phyloP scores from a whole-genome alignment of 2,329 filamentous ascomycete species.

The Colletotrichum somersetense region DNA sequence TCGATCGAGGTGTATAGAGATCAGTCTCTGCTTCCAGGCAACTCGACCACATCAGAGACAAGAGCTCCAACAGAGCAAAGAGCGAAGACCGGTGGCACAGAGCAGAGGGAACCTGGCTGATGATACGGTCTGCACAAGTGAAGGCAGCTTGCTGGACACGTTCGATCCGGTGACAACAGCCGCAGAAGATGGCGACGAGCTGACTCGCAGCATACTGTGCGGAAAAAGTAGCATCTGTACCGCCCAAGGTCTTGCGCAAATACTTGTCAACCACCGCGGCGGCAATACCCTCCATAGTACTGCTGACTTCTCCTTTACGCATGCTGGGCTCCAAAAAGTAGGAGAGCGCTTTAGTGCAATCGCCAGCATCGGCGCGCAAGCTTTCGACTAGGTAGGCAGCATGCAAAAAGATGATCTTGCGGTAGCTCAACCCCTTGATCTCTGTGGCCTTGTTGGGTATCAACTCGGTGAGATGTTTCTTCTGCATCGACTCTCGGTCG shows the following conservation, averaged over 20 bases:
- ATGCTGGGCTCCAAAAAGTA: conserved; percentile 97
- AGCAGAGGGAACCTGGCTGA: conserved; percentile 86
- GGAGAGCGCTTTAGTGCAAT: conserved; percentile 88
- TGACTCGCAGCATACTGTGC: conserved; percentile 91
- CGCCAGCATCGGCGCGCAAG: conserved; percentile 85
- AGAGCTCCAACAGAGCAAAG: conserved; percentile 90
- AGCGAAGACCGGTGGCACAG: conserved; percentile 91
- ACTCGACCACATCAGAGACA: conserved; percentile 95
- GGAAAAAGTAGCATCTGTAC: conserved; percentile 82
- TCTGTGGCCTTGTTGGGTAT: conserved; percentile 83
- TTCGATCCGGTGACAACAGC: conserved; percentile 93
- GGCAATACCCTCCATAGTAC: conserved; percentile 74
- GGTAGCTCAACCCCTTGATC: conserved; percentile 86
- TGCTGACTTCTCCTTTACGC: conserved; percentile 72
- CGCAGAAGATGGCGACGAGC: conserved; percentile 85
- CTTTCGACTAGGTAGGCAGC: conserved; percentile 91
- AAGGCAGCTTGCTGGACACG: conserved; percentile 91
- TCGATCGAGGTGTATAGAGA: conserved; percentile 87
- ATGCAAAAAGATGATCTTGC: conserved; percentile 92
- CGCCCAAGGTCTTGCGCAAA: conserved; percentile 78
- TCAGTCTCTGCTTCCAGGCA: conserved; percentile 96
- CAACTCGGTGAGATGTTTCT: conserved; percentile 79
- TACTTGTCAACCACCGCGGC: conserved; percentile 83
- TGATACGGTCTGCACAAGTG: conserved; percentile 85
- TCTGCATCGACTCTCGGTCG: conserved; percentile 83